Percentiles rank a stretch among this genome's conserved stretches.
These are phyloP conservation scores for Colletotrichum sp. DNA, from an alignment of 2,329 filamentous ascomycete species.

Conservation along the genomic window DNA sequence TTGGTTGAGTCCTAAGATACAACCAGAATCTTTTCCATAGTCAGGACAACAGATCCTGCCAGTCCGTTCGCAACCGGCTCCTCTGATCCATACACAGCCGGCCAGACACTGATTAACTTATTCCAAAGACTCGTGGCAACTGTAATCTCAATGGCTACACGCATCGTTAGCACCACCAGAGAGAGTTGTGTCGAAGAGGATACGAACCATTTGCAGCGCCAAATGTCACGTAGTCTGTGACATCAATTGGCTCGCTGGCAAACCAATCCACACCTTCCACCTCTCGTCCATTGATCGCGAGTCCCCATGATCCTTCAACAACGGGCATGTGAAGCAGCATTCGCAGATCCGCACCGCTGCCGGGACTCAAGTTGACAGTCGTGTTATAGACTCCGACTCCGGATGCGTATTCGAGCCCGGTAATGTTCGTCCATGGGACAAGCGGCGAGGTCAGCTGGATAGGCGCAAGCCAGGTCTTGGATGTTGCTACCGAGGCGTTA, in stretches of 20 bases:
- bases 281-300: not conserved
- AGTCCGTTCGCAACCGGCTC: not conserved
- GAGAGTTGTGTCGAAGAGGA: not conserved
- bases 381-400: not conserved
- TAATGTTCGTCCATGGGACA: not conserved
- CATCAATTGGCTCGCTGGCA: not conserved
- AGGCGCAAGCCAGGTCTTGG: not conserved
- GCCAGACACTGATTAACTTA: not conserved
- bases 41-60: not conserved
- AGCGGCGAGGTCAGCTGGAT: not conserved
- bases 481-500: not conserved
- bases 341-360: not conserved
- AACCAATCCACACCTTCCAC: not conserved
- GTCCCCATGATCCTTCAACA: not conserved
- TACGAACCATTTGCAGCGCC: not conserved
- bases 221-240: not conserved
- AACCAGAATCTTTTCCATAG: not conserved
- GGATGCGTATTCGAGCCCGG: not conserved
- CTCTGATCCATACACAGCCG: not conserved
- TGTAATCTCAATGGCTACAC: not conserved
- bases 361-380: rapidly evolving
- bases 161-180: not conserved
- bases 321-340: not conserved
- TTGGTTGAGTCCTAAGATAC: not conserved
- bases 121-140: not conserved